These are phyloP conservation scores for Wickerhamiella galacta DNA, from an alignment of 805 yeast genomes.

Conservation along the genomic window DNA sequence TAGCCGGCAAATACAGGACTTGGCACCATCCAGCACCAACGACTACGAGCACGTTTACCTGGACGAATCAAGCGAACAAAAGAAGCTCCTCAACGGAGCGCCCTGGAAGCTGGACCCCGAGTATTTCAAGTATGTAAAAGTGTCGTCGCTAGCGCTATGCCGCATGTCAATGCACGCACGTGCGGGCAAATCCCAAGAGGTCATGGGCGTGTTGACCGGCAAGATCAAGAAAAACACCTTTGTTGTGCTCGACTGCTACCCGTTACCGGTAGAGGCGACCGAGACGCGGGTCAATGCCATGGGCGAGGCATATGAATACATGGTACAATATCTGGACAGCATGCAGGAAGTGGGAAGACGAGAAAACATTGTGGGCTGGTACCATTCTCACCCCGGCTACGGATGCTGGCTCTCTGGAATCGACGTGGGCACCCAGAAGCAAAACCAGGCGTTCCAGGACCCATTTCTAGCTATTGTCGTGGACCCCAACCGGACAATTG, in stretches of 20 bases:
- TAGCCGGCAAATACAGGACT: not conserved
- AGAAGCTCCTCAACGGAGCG: not conserved
- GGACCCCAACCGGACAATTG: slow-evolving; percentile 89
- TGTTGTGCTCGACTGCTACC: slow-evolving; percentile 64
- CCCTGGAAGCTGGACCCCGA: slow-evolving; percentile 1
- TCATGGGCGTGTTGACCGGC: slow-evolving; percentile 93
- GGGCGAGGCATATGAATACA: slow-evolving; percentile 84
- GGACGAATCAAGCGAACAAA: not conserved
- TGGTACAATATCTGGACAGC: slow-evolving; percentile 64
- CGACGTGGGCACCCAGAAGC: slow-evolving; percentile 87
- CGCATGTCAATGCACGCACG: slow-evolving; percentile 81
- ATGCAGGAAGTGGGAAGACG: slow-evolving; percentile 31
- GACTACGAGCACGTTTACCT: not conserved
- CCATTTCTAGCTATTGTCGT: slow-evolving; percentile 96
- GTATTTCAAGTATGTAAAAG: slow-evolving; percentile 34
- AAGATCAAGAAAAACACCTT: slow-evolving; percentile 34
- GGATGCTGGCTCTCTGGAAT: slow-evolving; percentile 98
- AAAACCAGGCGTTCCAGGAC: slow-evolving; percentile 86
- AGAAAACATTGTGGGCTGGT: slow-evolving; percentile 91
- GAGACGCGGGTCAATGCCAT: slow-evolving; percentile 93
- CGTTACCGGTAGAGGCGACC: slow-evolving; percentile 88
- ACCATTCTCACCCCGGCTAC: slow-evolving; percentile 97
- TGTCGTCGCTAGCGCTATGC: slow-evolving; percentile 67
- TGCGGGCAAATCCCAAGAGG: slow-evolving; percentile 72
- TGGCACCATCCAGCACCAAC: not conserved